Conservation (phyloP, 1,139 yeast genomes). For the Scheffersomyces lignicola region DNA sequence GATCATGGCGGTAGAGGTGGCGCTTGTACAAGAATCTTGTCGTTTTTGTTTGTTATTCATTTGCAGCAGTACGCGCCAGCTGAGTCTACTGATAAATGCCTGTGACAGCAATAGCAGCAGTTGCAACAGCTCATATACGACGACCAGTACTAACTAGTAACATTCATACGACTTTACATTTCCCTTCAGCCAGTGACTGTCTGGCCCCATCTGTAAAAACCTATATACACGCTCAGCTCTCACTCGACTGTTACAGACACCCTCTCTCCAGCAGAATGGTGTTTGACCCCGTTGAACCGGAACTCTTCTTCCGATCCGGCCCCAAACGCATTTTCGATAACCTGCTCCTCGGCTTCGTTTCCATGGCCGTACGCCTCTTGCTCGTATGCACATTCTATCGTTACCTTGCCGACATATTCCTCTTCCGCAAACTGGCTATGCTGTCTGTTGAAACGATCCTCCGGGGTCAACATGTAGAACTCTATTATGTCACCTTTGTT, state of each 20-base stretch:
- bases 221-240: no score
- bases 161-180: no score
- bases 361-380: constrained; percentile 22
- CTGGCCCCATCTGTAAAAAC: no score
- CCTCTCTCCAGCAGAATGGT: constrained; percentile 46
- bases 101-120: no score
- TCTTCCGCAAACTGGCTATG: constrained; percentile 6
- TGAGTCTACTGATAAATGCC: no score
- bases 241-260: no score
- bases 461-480: constrained; percentile 49
- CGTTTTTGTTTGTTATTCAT: not conserved
- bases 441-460: constrained; percentile 19
- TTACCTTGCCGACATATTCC: constrained; percentile 11
- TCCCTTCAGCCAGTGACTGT: no score
- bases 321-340: constrained; percentile 33
- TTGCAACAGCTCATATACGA: no score
- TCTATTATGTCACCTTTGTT: constrained; percentile 45
- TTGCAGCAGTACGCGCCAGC: not conserved
- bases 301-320: constrained; percentile 52
- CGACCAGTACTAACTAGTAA: no score
- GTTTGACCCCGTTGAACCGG: constrained; percentile 34
- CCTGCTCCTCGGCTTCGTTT: constrained; percentile 10
- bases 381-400: constrained; percentile 35
- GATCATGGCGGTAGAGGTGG: constrained; percentile 18
- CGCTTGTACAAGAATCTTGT: not conserved